These are phyloP conservation scores for Hypoxylon sp. DNA, from an alignment of 2,329 filamentous ascomycete genomes.

Conservation along the genomic window DNA sequence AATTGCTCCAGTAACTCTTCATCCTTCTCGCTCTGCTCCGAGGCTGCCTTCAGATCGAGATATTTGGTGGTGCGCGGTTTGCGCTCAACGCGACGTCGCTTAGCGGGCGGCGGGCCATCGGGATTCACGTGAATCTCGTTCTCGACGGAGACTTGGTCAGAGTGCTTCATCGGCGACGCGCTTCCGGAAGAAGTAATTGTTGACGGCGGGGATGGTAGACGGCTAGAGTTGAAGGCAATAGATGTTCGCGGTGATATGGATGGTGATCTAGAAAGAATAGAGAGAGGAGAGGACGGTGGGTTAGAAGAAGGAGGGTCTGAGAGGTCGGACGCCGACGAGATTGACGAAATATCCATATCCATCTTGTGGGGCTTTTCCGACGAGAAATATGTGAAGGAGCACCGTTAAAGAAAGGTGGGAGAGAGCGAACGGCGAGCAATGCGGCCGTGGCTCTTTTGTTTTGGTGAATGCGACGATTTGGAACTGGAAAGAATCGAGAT, in stretches of 20 bases:
- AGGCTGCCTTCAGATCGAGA: constrained; percentile 74
- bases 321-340: constrained; percentile 49
- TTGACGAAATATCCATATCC: constrained; percentile 47
- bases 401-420: background rate
- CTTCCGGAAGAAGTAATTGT: constrained; percentile 62
- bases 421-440: background rate
- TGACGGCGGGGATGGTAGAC: constrained; percentile 68
- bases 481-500: constrained; percentile 14
- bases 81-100: constrained; percentile 76
- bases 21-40: constrained; percentile 63
- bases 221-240: constrained; percentile 55
- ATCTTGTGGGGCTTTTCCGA: constrained; percentile 11
- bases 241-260: constrained; percentile 61
- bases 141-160: constrained; percentile 54
- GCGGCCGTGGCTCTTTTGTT: constrained; percentile 14
- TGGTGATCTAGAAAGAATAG: constrained; percentile 66
- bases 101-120: constrained; percentile 77
- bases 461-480: constrained; percentile 10
- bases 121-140: constrained; percentile 57
- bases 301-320: constrained; percentile 56
- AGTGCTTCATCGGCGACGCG: constrained; percentile 64
- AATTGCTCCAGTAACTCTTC: constrained; percentile 77
- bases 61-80: constrained; percentile 82
- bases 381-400: constrained; percentile 11
- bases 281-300: constrained; percentile 67